A percentile compares a stretch with the other conserved stretches of the same genome.
Conservation (phyloP, 148 eudicot genomes). For the Rhododendron molle region DNA sequence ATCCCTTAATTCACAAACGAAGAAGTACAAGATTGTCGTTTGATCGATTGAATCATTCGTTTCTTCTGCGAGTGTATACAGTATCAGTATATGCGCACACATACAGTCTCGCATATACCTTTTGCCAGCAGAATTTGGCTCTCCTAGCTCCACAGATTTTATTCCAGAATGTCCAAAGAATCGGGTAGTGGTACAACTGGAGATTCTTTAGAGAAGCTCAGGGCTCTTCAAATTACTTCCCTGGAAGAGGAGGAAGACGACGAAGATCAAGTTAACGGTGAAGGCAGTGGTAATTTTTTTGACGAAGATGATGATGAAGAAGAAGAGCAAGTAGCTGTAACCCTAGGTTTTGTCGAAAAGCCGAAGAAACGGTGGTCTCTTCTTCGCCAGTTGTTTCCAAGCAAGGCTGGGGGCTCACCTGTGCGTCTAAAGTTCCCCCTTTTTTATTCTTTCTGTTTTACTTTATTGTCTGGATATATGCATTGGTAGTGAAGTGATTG, state of each 20-base stretch:
- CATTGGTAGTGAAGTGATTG: neutral
- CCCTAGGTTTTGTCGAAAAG: conserved; percentile 65
- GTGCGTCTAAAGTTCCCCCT: conserved; percentile 32
- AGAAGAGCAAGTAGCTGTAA: conserved; percentile 37
- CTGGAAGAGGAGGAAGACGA: conserved; percentile 49
- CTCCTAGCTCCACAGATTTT: neutral
- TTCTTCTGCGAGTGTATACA: neutral
- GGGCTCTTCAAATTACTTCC: conserved; percentile 38
- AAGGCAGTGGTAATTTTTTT: neutral
- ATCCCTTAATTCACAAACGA: neutral
- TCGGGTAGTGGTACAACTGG: neutral
- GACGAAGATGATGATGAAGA: conserved; percentile 27
- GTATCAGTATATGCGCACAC: neutral
- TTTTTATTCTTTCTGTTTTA: neutral
- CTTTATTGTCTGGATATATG: neutral
- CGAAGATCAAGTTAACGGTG: conserved; percentile 15
- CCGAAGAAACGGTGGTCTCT: conserved; percentile 44
- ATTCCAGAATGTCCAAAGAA: conserved; percentile 7
- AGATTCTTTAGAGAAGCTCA: conserved; percentile 37
- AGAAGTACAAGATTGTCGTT: neutral
- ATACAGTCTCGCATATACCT: neutral
- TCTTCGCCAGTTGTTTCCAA: conserved; percentile 66
- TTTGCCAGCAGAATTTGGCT: neutral
- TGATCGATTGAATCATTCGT: neutral
- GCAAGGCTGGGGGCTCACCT: conserved; percentile 91